Base-by-base conservation (phyloP, 2,329 filamentous ascomycete genomes). In the Monosporascus sp. region DNA sequence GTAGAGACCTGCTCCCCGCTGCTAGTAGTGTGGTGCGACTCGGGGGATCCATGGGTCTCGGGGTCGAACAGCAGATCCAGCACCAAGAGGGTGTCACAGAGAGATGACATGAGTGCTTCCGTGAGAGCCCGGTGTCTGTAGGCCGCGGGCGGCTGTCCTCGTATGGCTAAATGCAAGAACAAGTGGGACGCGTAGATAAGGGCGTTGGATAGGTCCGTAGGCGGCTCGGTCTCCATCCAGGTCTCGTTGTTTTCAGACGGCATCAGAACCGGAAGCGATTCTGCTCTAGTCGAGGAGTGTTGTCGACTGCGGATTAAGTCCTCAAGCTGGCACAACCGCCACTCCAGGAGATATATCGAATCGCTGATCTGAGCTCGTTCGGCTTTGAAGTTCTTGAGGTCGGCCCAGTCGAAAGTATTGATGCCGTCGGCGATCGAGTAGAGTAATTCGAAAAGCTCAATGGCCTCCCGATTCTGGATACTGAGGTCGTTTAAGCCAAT, bases 301-400 rank as follows among this genome's bases (percentile, higher is more conserved):
- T 55, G 56, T 1, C 55, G 55, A 3, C 54, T 48, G 26, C 65
- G 63, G 22, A 53, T 59, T 6, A 52, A 37, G 17, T 67, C 56
- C 41, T 68, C 65, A 1, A 67, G 50, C 8, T 64, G 60, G 45
- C 67, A 69, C 26, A 69, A 60, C 20, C 62, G 62, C 59, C 63
- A 68, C 53, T 69, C 66, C 7, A 64, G 51, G 49, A 67, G 51
- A 49, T 69, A 69, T 24, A 69, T 65, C 7, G 65, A 66, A 50
- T 69, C 62, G 57, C 66, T 67, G 40, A 68, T 59, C 41, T 64
- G 63, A n/a, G 65, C 53, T 44, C 66, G 56, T 20, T 69, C 60
- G 3, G 53, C 56, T 7, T 60, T 65, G 51, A 68, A 62, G 26
- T 55, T 59, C 37, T 63, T 62, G 31, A 68, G 50, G 51, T 65